A percentile compares a stretch with the other conserved stretches of the same genome.
phyloP scores from a whole-genome alignment of 2,329 filamentous ascomycete genomes.

The Pseudogymnoascus sp. region DNA sequence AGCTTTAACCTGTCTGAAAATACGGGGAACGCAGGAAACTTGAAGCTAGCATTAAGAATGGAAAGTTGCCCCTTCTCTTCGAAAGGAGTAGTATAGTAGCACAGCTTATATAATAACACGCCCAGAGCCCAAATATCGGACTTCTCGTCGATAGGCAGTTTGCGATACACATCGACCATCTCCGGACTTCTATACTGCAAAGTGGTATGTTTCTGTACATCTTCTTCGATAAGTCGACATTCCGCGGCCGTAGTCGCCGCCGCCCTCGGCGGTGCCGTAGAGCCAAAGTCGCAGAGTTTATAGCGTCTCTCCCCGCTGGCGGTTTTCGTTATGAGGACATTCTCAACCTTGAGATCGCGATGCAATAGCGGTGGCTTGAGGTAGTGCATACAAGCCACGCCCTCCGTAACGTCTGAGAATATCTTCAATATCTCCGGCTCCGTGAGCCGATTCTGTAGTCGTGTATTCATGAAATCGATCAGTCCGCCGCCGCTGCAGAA shows the following conservation, averaged over 20 bases:
- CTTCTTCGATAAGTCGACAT: slow-evolving; percentile 88
- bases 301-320: slow-evolving; percentile 61
- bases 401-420: slow-evolving; percentile 91
- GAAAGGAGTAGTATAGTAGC: slow-evolving; percentile 98
- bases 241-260: slow-evolving; percentile 82
- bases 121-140: slow-evolving; percentile 95
- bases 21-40: slow-evolving; percentile 76
- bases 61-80: slow-evolving; percentile 97
- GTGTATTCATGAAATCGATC: slow-evolving; percentile 99
- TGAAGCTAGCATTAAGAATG: slow-evolving; percentile 91
- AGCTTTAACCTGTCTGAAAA: slow-evolving; percentile 88
- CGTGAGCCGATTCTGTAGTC: slow-evolving; percentile 88
- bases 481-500: slow-evolving; percentile 89
- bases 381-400: slow-evolving; percentile 98
- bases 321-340: slow-evolving; percentile 71
- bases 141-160: slow-evolving; percentile 95
- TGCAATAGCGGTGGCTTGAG: slow-evolving; percentile 88
- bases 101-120: slow-evolving; percentile 92
- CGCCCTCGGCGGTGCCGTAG: slow-evolving; percentile 71
- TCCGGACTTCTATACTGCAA: slow-evolving; percentile 96
- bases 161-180: slow-evolving; percentile 97
- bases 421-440: slow-evolving; percentile 97
- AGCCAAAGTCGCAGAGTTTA: slow-evolving; percentile 98
- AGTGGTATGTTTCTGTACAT: slow-evolving; percentile 93
- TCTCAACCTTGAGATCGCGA: slow-evolving; percentile 94